phyloP scores from a whole-genome alignment of 257 asterid species.

The Solanum tarapatanum region DNA sequence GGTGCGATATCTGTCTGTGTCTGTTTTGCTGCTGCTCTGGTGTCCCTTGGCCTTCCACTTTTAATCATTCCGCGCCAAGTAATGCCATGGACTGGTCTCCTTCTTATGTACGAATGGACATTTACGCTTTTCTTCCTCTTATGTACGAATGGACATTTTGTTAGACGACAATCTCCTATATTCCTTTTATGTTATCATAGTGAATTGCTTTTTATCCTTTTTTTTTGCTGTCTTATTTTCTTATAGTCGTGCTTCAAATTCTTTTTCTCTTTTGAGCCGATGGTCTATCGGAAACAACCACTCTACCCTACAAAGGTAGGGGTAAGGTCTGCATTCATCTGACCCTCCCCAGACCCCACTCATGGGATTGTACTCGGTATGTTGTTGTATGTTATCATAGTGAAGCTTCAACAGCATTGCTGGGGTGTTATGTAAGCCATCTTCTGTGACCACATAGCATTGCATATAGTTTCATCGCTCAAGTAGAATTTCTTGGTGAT shows the following conservation, averaged over 20 bases:
- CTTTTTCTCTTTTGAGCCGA: neutral
- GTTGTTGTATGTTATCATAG: neutral
- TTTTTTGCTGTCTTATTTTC: neutral
- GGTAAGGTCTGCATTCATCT: neutral
- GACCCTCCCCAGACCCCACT: neutral
- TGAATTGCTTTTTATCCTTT: neutral
- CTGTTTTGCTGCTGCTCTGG: slow-evolving; percentile 50
- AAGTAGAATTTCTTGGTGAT: neutral
- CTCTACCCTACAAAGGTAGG: neutral
- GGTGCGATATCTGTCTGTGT: slow-evolving; percentile 51
- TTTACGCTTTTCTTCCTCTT: slow-evolving; percentile 68
- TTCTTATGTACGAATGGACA: slow-evolving; percentile 93
- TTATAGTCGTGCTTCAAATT: neutral
- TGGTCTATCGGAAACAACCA: neutral
- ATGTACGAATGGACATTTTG: slow-evolving; percentile 63
- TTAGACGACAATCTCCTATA: neutral
- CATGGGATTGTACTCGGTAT: neutral
- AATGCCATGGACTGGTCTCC: slow-evolving; percentile 91
- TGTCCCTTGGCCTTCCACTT: slow-evolving; percentile 66
- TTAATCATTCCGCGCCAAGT: slow-evolving; percentile 75
- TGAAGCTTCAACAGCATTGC: neutral
- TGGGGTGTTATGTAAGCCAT: neutral
- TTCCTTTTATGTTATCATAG: neutral
- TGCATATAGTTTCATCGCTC: neutral
- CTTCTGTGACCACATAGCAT: neutral